Evolutionary conservation across 176 grass and related monocot genomes (phyloP), one percentile per base, ranked within the genome.

Genomic region (Avena atlantica): DNA sequence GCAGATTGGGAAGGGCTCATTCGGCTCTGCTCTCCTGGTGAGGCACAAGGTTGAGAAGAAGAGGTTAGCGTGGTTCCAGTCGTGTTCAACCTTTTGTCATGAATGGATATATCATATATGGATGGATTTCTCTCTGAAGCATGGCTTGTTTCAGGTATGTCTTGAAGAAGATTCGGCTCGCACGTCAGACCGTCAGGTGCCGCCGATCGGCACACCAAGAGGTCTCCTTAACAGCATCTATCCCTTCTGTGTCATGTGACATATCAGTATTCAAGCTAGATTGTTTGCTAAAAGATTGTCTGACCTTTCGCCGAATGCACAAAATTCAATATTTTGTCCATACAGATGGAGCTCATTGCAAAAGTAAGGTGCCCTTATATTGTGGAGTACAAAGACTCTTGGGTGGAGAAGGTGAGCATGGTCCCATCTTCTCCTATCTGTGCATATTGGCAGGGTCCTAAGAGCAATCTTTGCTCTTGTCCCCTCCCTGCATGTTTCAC

Each of bases 1-100:
- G 79, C 96, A 98, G 82, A 95, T 98, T 88, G 96, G 96, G 11
- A 95, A 98, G 79, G 96, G 96, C 42, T 92, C 96, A 42, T 98
- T 98, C 56, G 96, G 96, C 36, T 92, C 96, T 8, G 96, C 96
- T 47, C 92, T 95, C 49, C 90, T 98, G 84, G 93, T 98, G 59
- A 88, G 89, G 81, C 96, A 98, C 74, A 98, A 79, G 70, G 72
- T 83, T 67, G 96, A 98, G 91, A 98, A 82, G 77, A 98, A 98
- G 82, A 98, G 90, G 96, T 88, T 78, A 16, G 78, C 47, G 17
- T 7, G 25, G 3, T 74, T 48, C 27, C 52, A 5, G 11, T 64
- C 20, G 29, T 88, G 23, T 66, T 59, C 66, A 45, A 55, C 70
- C 52, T 85, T 53, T 37, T 9, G 16, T 40, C 15, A 19, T 40